phyloP scores from a whole-genome alignment of 179 eudicot species.

The Corrigiola litoralis region DNA sequence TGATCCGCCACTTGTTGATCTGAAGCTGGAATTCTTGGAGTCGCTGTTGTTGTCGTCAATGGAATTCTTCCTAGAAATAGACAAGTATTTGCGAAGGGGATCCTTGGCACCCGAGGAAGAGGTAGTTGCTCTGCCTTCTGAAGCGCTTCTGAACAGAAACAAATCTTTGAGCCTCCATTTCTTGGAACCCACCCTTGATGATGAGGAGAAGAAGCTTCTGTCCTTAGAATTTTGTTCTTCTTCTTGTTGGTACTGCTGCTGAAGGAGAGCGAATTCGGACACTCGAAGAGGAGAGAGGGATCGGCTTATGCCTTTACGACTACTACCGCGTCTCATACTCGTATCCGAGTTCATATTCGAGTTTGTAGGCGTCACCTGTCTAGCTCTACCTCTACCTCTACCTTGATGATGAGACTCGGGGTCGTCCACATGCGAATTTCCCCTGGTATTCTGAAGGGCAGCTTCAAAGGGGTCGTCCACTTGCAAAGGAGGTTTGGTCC shows the following conservation, averaged over 20 bases:
- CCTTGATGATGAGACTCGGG: not conserved
- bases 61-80: constrained; percentile 14
- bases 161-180: constrained; percentile 67
- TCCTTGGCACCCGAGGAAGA: constrained; percentile 17
- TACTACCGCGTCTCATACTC: not conserved
- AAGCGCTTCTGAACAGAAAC: constrained; percentile 57
- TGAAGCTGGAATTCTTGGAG: constrained; percentile 38
- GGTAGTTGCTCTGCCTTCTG: constrained; percentile 51
- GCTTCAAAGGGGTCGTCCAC: constrained; percentile 42
- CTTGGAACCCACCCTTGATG: constrained; percentile 21
- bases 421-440: not conserved
- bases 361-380: not conserved
- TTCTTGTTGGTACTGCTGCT: constrained; percentile 10
- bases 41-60: not conserved
- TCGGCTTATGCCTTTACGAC: constrained; percentile 37
- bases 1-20: constrained; percentile 40
- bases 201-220: not conserved
- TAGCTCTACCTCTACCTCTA: constrained; percentile 20
- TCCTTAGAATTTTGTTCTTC: not conserved
- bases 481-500: constrained; percentile 11
- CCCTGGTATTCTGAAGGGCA: constrained; percentile 30
- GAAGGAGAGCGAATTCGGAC: constrained; percentile 40
- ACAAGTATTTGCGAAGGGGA: constrained; percentile 33
- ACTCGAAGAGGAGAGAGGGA: constrained; percentile 68
- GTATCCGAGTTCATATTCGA: not conserved